These are phyloP conservation scores for Houttuynia cordata DNA, from an alignment of 164 flowering plant genomes.

Conservation along the genomic window DNA sequence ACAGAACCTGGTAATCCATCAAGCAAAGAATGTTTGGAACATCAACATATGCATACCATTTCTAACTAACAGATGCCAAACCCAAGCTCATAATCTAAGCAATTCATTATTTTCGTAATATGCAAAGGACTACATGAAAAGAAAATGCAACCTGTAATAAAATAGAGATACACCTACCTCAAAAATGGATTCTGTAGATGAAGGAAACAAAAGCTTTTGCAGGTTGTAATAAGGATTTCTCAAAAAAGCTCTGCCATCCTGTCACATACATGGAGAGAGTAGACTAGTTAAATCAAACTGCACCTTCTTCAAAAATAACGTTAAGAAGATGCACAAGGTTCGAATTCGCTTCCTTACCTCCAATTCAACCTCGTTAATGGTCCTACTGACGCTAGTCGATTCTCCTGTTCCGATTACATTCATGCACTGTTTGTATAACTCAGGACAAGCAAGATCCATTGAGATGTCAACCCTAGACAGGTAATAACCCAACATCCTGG, in stretches of 20 bases:
- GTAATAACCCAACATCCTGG: constrained; percentile 24
- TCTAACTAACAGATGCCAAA: not conserved
- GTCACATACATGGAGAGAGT: constrained; percentile 7
- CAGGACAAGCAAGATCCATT: constrained; percentile 43
- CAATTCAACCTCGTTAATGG: constrained; percentile 11
- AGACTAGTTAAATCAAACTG: too few species aligned
- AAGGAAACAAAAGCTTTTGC: constrained; percentile 28
- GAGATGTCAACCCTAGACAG: constrained; percentile 81
- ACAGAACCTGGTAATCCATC: too few species aligned
- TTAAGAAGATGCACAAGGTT: not conserved
- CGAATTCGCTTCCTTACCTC: constrained; percentile 24
- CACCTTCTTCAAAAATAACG: not conserved
- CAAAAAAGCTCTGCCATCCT: constrained; percentile 24
- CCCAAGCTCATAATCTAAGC: too few species aligned
- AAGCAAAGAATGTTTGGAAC: too few species aligned
- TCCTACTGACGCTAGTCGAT: constrained; percentile 17
- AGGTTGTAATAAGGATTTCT: constrained; percentile 5
- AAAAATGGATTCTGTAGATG: constrained; percentile 30
- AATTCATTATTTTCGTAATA: not conserved
- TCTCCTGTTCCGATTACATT: constrained; percentile 22
- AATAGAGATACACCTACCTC: constrained; percentile 29
- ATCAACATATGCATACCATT: too few species aligned
- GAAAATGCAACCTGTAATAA: not conserved
- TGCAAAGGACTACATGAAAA: not conserved
- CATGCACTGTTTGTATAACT: constrained; percentile 39